Conservation (phyloP, 2,329 filamentous ascomycete genomes). For the Talaromyces verruculosus region DNA sequence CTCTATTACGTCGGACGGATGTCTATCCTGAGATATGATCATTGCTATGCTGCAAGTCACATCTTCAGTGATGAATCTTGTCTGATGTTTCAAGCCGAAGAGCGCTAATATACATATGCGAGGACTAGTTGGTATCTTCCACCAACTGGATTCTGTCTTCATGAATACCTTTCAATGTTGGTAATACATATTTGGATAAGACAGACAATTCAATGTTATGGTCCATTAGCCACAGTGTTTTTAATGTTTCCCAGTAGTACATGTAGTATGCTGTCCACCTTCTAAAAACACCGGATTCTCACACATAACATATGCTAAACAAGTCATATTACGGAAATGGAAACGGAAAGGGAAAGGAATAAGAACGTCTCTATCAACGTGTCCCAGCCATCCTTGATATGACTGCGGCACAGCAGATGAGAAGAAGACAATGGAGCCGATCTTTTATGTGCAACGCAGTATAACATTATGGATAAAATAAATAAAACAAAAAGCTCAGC, state of each 20-base stretch:
- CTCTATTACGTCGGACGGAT: conserved; percentile 56
- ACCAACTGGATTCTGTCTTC: neutral
- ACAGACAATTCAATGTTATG: neutral
- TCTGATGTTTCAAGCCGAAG: neutral
- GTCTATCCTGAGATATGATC: conserved; percentile 48
- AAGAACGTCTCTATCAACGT: conserved; percentile 37
- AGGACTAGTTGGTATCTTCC: neutral
- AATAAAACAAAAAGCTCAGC: conserved; percentile 18
- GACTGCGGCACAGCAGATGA: conserved; percentile 32
- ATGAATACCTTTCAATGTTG: neutral
- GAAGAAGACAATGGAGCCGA: conserved; percentile 31
- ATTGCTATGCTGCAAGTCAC: neutral
- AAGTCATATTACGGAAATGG: conserved; percentile 14
- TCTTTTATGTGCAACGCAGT: conserved; percentile 47
- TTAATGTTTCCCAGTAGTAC: neutral
- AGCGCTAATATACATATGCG: neutral
- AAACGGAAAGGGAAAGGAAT: conserved; percentile 32
- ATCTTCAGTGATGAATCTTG: neutral
- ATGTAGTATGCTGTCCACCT: neutral
- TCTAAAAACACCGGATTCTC: neutral
- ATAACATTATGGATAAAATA: conserved; percentile 25
- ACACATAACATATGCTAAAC: conserved; percentile 4
- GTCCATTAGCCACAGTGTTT: neutral
- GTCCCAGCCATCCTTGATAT: conserved; percentile 27
- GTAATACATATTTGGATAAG: neutral